Evolutionary conservation across 495 filamentous ascomycete genomes (phyloP).

Genomic region (Aspergillus leporis): DNA sequence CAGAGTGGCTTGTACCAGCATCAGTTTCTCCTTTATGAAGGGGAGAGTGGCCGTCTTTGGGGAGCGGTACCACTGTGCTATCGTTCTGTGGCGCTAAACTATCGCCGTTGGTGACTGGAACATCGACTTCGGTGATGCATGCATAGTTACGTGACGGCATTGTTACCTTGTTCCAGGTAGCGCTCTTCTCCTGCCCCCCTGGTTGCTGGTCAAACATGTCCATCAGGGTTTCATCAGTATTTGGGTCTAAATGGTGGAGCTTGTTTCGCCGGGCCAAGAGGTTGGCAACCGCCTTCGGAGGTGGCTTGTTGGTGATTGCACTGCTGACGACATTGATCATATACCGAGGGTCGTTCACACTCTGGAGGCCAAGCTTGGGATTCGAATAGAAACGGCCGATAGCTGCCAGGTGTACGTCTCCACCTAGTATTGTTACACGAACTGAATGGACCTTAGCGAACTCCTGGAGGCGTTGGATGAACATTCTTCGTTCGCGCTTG

Average conservation of each 20-base stretch:
- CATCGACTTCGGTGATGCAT: conserved; percentile 66
- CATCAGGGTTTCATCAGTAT: conserved; percentile 88
- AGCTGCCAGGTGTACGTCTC: conserved; percentile 76
- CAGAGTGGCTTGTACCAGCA: conserved; percentile 65
- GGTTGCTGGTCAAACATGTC: conserved; percentile 83
- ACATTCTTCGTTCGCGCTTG: conserved; percentile 77
- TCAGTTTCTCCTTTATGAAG: conserved; percentile 62
- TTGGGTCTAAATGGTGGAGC: conserved; percentile 82
- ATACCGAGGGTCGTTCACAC: conserved; percentile 66
- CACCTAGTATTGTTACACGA: conserved; percentile 81
- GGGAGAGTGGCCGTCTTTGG: conserved; percentile 64
- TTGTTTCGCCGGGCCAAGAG: conserved; percentile 84
- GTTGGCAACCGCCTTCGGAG: conserved; percentile 85
- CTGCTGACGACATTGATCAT: conserved; percentile 74
- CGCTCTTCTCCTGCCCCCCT: conserved; percentile 65
- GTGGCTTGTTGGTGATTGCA: conserved; percentile 93
- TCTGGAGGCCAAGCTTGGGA: conserved; percentile 59
- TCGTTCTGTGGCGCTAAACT: conserved; percentile 11
- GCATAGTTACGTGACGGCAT: conserved; percentile 93
- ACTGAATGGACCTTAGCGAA: conserved; percentile 70
- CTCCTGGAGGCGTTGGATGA: conserved; percentile 73
- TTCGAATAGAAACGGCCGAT: conserved; percentile 75
- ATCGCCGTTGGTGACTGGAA: conserved; percentile 30
- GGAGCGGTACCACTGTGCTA: conserved; percentile 25
- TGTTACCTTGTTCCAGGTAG: conserved; percentile 72